These are phyloP conservation scores for Diaporthe vaccinii DNA, from an alignment of 2,329 filamentous ascomycete species.

Conservation along the genomic window DNA sequence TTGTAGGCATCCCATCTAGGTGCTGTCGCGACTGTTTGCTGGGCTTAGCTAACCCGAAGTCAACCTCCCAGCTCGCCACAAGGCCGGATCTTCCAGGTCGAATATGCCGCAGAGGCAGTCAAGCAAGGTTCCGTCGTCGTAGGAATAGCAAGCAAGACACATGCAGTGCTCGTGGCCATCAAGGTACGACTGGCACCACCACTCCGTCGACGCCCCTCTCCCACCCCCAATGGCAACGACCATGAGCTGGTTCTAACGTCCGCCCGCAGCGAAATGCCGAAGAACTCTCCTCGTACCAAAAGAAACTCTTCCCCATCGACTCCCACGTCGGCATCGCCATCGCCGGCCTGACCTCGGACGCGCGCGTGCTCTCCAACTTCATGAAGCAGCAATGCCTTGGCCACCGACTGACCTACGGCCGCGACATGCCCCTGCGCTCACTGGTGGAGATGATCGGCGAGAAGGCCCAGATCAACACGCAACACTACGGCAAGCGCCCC, in stretches of 20 bases:
- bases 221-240: conserved; percentile 32
- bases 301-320: conserved; percentile 98
- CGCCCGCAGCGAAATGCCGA: conserved; percentile 88
- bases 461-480: conserved; percentile 97
- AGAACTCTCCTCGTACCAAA: conserved; percentile 99
- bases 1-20: conserved; percentile 75
- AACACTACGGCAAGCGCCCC: conserved; percentile 95
- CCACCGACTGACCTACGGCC: conserved; percentile 95
- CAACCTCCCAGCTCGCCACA: conserved; percentile 84
- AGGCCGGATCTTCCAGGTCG: conserved; percentile 99
- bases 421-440: conserved; percentile 89
- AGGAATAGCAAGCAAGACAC: conserved; percentile 97
- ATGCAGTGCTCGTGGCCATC: conserved; percentile 93
- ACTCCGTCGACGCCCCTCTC: conserved; percentile 27
- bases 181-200: conserved; percentile 74
- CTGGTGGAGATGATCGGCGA: conserved; percentile 94
- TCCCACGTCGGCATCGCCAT: conserved; percentile 96
- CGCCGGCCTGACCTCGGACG: conserved; percentile 95
- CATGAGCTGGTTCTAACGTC: conserved; percentile 29
- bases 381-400: conserved; percentile 99
- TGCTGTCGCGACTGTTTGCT: conserved; percentile 42
- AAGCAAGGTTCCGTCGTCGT: conserved; percentile 99
- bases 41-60: conserved; percentile 48
- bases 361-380: conserved; percentile 99
- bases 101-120: conserved; percentile 98